A percentile compares a stretch with the other conserved stretches of the same genome.
These are phyloP conservation scores for Arthroderma uncinatum DNA, from an alignment of 2,329 filamentous ascomycete genomes.

Conservation along the genomic window DNA sequence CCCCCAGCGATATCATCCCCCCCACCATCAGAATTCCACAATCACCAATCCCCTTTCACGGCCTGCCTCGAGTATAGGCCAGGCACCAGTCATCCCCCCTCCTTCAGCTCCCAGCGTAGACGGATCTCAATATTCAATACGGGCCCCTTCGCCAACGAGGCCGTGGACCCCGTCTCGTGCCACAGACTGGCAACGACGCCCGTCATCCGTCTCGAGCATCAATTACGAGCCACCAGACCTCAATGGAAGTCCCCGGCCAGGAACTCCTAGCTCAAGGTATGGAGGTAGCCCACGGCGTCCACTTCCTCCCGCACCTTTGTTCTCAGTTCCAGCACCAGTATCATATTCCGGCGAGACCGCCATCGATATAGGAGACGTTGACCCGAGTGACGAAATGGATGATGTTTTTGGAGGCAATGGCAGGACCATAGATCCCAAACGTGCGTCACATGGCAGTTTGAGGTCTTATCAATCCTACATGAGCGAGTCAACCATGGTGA, in stretches of 20 bases:
- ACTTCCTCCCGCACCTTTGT: slow-evolving; percentile 78
- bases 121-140: slow-evolving; percentile 29
- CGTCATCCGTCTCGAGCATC: slow-evolving; percentile 50
- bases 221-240: slow-evolving; percentile 79
- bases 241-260: slow-evolving; percentile 80
- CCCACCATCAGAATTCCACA: slow-evolving; percentile 24
- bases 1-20: slow-evolving; percentile 23
- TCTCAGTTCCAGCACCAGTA: slow-evolving; percentile 43
- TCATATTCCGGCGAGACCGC: slow-evolving; percentile 35
- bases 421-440: slow-evolving; percentile 39
- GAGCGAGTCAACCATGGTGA: slow-evolving; percentile 48
- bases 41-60: slow-evolving; percentile 26
- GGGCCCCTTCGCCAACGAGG: slow-evolving; percentile 33
- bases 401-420: slow-evolving; percentile 57
- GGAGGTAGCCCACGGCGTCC: slow-evolving; percentile 78
- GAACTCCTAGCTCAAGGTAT: slow-evolving; percentile 80
- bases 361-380: slow-evolving; percentile 41
- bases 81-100: slow-evolving; percentile 32
- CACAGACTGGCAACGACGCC: slow-evolving; percentile 58
- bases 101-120: slow-evolving; percentile 27
- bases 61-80: slow-evolving; percentile 34
- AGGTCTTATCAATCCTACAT: slow-evolving; percentile 54
- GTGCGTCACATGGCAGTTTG: slow-evolving; percentile 45
- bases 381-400: slow-evolving; percentile 50
- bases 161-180: slow-evolving; percentile 46